phyloP scores from a whole-genome alignment of 2,329 filamentous ascomycete genomes.

The Graphiopsis chlorocephala region DNA sequence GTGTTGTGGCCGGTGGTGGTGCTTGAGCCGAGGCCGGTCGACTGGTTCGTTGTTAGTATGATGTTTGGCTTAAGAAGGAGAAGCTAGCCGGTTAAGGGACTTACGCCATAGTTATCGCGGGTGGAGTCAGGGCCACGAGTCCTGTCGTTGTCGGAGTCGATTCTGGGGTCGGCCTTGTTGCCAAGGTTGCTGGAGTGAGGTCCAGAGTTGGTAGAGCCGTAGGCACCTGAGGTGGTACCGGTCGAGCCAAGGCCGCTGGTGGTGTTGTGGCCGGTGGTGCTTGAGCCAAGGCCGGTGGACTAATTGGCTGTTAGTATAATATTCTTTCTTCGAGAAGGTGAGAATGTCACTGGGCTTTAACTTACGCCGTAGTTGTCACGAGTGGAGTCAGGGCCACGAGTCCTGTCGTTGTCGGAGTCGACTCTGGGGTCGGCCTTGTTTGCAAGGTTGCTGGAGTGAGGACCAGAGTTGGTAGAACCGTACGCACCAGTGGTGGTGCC shows the following conservation, averaged over 20 bases:
- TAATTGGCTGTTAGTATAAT: not conserved
- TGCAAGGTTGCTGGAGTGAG: not conserved
- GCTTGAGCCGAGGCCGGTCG: not conserved
- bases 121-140: not conserved
- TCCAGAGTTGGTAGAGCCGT: constrained; percentile 11
- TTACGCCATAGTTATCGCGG: constrained; percentile 23
- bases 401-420: constrained; percentile 12
- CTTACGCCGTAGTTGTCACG: constrained; percentile 15
- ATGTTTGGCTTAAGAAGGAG: not conserved
- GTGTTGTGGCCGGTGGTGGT: constrained; percentile 34
- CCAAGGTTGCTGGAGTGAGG: not conserved
- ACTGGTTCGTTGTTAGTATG: not conserved
- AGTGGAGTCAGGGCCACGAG: constrained; percentile 1
- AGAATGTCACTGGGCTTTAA: not conserved
- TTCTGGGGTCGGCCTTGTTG: constrained; percentile 11
- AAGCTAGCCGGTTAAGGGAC: not conserved
- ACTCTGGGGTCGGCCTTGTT: constrained; percentile 10
- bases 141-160: constrained; percentile 13
- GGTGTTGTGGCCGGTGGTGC: not conserved
- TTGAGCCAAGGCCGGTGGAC: not conserved
- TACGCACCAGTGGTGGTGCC: not conserved
- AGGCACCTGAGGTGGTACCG: constrained; percentile 22
- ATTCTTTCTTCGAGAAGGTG: not conserved
- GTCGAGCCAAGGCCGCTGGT: constrained; percentile 18
- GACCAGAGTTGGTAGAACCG: constrained; percentile 5